phyloP scores from a whole-genome alignment of 2,329 filamentous ascomycete genomes.

The Gaeumannomyces sp. region DNA sequence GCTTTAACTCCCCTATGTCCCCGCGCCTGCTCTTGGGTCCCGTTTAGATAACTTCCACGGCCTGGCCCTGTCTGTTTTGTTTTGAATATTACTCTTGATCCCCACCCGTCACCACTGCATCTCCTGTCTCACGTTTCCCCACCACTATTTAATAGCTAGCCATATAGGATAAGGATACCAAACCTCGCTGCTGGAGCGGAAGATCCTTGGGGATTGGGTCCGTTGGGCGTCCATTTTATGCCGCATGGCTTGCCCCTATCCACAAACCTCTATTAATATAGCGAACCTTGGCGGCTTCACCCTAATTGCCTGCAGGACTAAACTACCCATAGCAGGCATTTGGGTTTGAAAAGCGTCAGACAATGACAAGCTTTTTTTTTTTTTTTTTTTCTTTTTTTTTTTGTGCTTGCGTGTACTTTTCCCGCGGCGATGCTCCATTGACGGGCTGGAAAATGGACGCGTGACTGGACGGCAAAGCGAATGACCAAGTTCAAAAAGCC shows the following conservation, averaged over 20 bases:
- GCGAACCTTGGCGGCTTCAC: neutral
- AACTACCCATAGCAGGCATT: neutral
- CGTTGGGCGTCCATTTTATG: neutral
- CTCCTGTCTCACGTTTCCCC: neutral
- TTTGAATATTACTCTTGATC: conserved; percentile 6
- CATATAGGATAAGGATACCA: neutral
- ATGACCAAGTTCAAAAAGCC: neutral
- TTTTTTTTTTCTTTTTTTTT: too few relatives aligned
- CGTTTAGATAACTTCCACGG: neutral
- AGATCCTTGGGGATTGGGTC: neutral
- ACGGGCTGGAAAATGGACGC: too few relatives aligned
- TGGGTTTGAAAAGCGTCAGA: neutral
- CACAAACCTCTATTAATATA: neutral
- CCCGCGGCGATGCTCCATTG: too few relatives aligned
- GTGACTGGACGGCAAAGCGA: neutral
- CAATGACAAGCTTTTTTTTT: neutral
- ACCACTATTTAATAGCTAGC: neutral
- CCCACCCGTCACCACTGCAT: neutral
- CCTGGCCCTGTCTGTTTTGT: neutral
- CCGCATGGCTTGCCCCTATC: neutral
- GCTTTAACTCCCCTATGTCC: neutral
- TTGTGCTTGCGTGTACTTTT: too few relatives aligned
- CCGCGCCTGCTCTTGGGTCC: neutral
- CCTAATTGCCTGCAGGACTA: neutral
- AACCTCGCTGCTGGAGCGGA: neutral